Evolutionary conservation across 2,329 filamentous ascomycete genomes (phyloP).

Genomic region (Colletotrichum sp.): DNA sequence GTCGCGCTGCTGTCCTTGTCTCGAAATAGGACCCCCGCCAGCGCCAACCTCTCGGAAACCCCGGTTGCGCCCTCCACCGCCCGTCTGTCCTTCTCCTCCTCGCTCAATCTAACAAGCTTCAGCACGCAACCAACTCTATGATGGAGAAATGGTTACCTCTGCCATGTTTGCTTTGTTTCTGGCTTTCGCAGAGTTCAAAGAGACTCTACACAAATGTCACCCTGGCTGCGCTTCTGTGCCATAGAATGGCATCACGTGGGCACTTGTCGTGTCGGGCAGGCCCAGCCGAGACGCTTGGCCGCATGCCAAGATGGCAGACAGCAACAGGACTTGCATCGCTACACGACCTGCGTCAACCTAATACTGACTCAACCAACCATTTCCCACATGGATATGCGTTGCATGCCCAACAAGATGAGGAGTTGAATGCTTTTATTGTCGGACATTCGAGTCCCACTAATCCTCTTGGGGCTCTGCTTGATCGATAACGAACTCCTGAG

Average conservation of each 20-base stretch:
- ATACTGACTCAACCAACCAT: background rate
- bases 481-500: background rate
- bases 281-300: background rate
- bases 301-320: constrained; percentile 4
- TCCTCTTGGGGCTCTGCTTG: background rate
- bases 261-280: background rate
- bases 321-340: background rate
- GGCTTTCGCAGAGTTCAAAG: background rate
- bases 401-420: background rate
- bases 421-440: background rate
- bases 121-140: background rate
- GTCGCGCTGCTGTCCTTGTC: background rate
- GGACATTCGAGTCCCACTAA: background rate
- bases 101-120: background rate
- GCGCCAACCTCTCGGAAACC: constrained; percentile 11
- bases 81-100: background rate
- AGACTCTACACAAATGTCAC: background rate
- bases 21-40: background rate
- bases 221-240: background rate
- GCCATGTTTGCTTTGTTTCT: background rate
- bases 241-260: background rate
- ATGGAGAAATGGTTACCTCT: background rate
- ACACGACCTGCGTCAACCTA: background rate
- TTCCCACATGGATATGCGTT: background rate
- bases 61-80: background rate